Base-by-base conservation (phyloP, 1,284 basidiomycete genomes). In the Neonothopanus nambi region DNA sequence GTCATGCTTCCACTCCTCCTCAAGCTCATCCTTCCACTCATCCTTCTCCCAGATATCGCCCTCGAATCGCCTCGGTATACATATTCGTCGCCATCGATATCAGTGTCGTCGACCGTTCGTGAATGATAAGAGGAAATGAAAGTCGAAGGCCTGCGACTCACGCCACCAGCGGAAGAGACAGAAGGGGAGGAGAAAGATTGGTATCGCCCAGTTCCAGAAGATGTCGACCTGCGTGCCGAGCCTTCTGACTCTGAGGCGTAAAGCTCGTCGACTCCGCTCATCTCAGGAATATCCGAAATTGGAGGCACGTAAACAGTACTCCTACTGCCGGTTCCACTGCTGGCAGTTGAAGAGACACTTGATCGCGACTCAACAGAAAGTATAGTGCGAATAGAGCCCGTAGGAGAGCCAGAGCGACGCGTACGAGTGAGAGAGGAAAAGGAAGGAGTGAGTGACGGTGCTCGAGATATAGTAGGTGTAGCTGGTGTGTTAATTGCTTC, bases 271-370 rank as follows among this genome's bases (percentile, higher is more conserved):
- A 65, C 54, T 87, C 85, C 0, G 83, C 81, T 12, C n/a, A 90
- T 76, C 36, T 89, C 87, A 0, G 84, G 84, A 24, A 90, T 76
- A 3, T 77, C 75, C 48, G 81, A 77, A 18, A 89, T 65, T 0
- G 88, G 86, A 0, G 88, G 85, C 1, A 91, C 78, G 60, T 87
- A 91, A 28, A 85, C 78, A 1, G 87, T 88, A 3, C 83, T 85
- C 2, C 82, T 76, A 7, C 85, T 87, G 1, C 87, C 77, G 38
- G 63, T 65, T 13, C 63, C 62, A 48, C 74, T 58, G 40, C 59
- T 60, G 6, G 55, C 43, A 3, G 59, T 51, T 23, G 57, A 51
- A 17, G 50, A 57, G n/a, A 50, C 51, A 38, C 48, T 77, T 2
- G 73, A 70, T 8, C 63, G 63, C 6, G 74, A 79, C 47, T 77